Base-by-base conservation (phyloP, 2,329 filamentous ascomycete species). In the Paradendryphiella salina region DNA sequence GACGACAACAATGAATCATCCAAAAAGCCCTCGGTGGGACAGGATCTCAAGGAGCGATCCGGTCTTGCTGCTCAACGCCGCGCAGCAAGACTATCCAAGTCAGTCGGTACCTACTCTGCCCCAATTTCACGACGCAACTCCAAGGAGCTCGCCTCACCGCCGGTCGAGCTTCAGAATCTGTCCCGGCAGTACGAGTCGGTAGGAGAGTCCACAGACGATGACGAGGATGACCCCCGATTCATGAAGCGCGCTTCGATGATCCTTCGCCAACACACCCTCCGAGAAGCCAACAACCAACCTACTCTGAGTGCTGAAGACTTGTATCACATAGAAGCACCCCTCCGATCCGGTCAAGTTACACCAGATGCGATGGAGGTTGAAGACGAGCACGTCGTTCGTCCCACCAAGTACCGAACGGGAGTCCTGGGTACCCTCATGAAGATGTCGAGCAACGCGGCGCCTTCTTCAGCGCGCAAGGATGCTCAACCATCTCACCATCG, bases 351-450 rank as follows among this genome's bases (percentile, higher is more conserved):
- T 13, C 75, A 76, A 35, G 71, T 75, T 5, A 82, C 80, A 2
- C 80, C 78, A 1, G 71, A 70, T 1, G 76, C 79, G 37, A 66
- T 73, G 32, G 77, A 82, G 35, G 77, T 81, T 17, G 79, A 81
- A 39, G 80, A 83, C 35, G 80, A 83, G 48, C 89, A 89, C 64
- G 82, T 89, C 14, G 84, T 86, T 36, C 79, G 80, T 34, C 88
- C 88, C 4, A 74, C 79, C 17, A 82, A 86, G 56, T 92, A 89
- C 68, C 83, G 85, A 41, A 86, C 85, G 23, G 88, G 90, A 23
- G 83, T 93, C 38, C 76, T 95, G 1, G 85, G 86, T 2, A 86
- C 85, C 0, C 76, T 95, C 0, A 76, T 94, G 41, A 89, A 86
- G 44, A 67, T 64, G 14, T 55, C 59, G 3, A 64, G 13, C n/a